Evolutionary conservation across 257 asterid genomes (phyloP).

Genomic region (Solanum sejunctum): DNA sequence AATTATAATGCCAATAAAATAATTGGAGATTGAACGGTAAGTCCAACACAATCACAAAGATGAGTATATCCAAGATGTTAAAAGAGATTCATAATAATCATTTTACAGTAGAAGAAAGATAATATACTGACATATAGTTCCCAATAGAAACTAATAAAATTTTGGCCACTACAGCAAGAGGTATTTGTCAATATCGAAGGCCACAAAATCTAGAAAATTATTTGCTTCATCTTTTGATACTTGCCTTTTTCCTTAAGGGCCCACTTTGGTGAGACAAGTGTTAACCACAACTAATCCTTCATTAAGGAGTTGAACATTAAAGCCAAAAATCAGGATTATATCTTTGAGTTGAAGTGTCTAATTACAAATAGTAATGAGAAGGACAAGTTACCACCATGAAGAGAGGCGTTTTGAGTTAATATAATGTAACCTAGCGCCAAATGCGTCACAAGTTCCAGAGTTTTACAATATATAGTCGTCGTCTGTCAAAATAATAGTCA

Average conservation of each 20-base stretch:
- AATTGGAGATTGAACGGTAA: not conserved
- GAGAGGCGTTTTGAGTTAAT: slow-evolving; percentile 3
- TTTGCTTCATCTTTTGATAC: not conserved
- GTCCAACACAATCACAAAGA: not conserved
- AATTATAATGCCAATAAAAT: not conserved
- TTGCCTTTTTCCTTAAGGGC: not conserved
- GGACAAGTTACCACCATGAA: slow-evolving; percentile 18
- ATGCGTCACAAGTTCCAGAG: not conserved
- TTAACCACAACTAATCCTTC: slow-evolving; percentile 2
- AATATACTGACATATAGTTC: no score
- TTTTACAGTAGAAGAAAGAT: not conserved
- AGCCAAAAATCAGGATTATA: not conserved
- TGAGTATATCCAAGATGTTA: not conserved
- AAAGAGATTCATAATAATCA: not conserved
- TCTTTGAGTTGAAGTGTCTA: slow-evolving; percentile 6
- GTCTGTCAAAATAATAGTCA: not conserved
- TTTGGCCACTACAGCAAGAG: not conserved
- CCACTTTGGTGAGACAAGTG: not conserved
- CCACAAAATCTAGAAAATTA: not conserved
- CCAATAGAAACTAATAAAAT: no score
- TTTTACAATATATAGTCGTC: not conserved
- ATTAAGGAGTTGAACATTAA: not conserved
- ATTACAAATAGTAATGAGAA: slow-evolving; percentile 7
- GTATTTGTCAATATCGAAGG: not conserved
- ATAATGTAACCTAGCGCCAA: not conserved